These are phyloP conservation scores for Blastobotrys aristatus DNA, from an alignment of 1,139 yeast genomes.

Conservation along the genomic window DNA sequence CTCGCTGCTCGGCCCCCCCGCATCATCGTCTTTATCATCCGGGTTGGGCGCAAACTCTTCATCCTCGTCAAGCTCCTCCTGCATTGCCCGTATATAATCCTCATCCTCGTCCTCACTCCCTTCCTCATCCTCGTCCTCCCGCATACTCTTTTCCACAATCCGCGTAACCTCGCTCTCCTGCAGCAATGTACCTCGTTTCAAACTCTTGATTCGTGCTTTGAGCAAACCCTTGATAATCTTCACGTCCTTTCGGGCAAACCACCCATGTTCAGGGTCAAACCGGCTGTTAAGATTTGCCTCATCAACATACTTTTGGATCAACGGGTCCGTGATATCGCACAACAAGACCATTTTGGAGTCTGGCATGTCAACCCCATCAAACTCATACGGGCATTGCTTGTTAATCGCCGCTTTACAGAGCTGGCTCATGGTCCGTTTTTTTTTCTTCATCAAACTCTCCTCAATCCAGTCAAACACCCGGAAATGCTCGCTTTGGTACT, in stretches of 20 bases:
- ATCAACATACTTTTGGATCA: conserved; percentile 42
- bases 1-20: background rate
- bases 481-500: conserved; percentile 82
- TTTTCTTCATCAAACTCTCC: conserved; percentile 30
- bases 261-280: conserved; percentile 52
- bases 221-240: conserved; percentile 62
- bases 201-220: conserved; percentile 52
- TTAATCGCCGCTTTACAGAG: background rate
- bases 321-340: conserved; percentile 73
- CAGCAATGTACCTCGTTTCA: conserved; percentile 23
- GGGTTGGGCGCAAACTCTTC: conserved; percentile 9
- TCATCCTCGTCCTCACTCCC: conserved; percentile 27
- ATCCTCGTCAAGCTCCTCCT: conserved; percentile 27
- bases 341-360: conserved; percentile 68
- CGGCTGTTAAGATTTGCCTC: conserved; percentile 34
- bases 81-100: conserved; percentile 26
- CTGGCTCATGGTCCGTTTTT: background rate
- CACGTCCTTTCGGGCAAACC: conserved; percentile 64
- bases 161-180: conserved; percentile 25
- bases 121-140: conserved; percentile 10
- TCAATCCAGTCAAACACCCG: conserved; percentile 43
- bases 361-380: conserved; percentile 71
- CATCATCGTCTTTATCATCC: background rate
- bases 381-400: conserved; percentile 44
- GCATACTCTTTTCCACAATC: conserved; percentile 16